phyloP scores from a whole-genome alignment of 139 green algal species.

The Edaphochlamys debaryana region DNA sequence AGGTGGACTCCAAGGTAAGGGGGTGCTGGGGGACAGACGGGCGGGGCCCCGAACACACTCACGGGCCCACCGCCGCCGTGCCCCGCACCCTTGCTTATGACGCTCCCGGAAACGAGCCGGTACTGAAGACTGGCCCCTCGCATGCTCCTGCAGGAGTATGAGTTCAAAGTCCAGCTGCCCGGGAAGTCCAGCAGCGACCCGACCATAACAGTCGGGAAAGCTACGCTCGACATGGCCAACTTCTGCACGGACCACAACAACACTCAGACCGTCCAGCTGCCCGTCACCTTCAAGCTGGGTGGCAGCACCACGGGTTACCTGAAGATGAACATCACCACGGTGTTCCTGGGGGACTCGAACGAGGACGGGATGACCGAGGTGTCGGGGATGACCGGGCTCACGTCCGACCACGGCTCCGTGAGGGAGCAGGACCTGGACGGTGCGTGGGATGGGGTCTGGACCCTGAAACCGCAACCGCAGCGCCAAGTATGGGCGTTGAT shows the following conservation, averaged over 20 bases:
- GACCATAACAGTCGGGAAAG: constrained; percentile 58
- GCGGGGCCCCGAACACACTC: too few relatives aligned
- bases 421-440: constrained; percentile 59
- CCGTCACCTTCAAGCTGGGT: constrained; percentile 55
- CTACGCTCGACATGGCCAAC: constrained; percentile 58
- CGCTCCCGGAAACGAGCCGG: not conserved
- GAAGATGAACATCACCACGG: constrained; percentile 49
- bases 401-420: constrained; percentile 30
- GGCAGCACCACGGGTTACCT: constrained; percentile 56
- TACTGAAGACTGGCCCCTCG: not conserved
- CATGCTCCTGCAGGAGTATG: constrained; percentile 57
- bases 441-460: too few relatives aligned
- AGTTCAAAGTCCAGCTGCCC: constrained; percentile 67
- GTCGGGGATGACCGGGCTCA: constrained; percentile 61
- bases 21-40: not conserved
- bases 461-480: too few relatives aligned
- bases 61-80: too few relatives aligned
- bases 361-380: constrained; percentile 62
- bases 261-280: constrained; percentile 40
- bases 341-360: constrained; percentile 36
- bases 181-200: constrained; percentile 28
- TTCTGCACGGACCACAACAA: constrained; percentile 39
- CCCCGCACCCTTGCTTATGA: not conserved
- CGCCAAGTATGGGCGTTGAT: too few relatives aligned
- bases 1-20: constrained; percentile 64